A percentile compares a stretch with the other conserved stretches of the same genome.
These are phyloP conservation scores for Fusarium heterosporum DNA, from an alignment of 2,329 filamentous ascomycete species.

Conservation along the genomic window DNA sequence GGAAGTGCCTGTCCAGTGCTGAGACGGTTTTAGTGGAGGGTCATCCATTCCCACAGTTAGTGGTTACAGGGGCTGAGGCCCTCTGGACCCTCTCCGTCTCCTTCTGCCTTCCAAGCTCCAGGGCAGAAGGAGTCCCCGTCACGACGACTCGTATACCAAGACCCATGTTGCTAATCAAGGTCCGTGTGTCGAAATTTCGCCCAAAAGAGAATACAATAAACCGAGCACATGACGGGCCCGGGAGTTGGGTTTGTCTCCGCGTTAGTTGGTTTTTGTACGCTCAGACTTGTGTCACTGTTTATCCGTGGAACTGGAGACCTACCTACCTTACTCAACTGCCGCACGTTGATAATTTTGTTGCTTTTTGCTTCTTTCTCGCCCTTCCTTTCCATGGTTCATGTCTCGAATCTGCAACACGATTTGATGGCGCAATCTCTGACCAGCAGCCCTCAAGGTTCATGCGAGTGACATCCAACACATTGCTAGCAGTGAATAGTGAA, in stretches of 20 bases:
- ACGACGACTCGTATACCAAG: slow-evolving; percentile 10
- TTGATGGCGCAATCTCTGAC: slow-evolving; percentile 9
- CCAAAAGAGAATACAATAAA: slow-evolving; percentile 17
- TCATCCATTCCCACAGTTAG: neutral
- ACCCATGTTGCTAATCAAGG: slow-evolving; percentile 29
- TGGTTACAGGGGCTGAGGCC: neutral
- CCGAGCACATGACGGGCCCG: slow-evolving; percentile 19
- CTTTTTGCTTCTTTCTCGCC: slow-evolving; percentile 2
- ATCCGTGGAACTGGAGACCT: slow-evolving; percentile 27
- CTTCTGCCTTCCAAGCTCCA: neutral
- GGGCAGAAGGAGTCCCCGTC: neutral
- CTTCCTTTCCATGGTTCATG: slow-evolving; percentile 1
- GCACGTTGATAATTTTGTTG: slow-evolving; percentile 4
- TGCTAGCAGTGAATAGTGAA: neutral
- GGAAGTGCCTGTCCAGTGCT: slow-evolving; percentile 14
- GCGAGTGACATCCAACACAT: slow-evolving; percentile 2
- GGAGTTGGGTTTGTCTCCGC: neutral
- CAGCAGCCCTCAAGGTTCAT: slow-evolving; percentile 7
- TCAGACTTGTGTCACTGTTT: slow-evolving; percentile 34
- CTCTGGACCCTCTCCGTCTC: no score
- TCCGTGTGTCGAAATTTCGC: slow-evolving; percentile 28
- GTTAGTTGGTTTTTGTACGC: slow-evolving; percentile 24
- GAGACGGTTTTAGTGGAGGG: neutral
- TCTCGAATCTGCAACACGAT: slow-evolving; percentile 19
- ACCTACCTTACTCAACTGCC: slow-evolving; percentile 15